Base-by-base conservation (phyloP, 2,329 filamentous ascomycete genomes). In the Calonectria pteridis region DNA sequence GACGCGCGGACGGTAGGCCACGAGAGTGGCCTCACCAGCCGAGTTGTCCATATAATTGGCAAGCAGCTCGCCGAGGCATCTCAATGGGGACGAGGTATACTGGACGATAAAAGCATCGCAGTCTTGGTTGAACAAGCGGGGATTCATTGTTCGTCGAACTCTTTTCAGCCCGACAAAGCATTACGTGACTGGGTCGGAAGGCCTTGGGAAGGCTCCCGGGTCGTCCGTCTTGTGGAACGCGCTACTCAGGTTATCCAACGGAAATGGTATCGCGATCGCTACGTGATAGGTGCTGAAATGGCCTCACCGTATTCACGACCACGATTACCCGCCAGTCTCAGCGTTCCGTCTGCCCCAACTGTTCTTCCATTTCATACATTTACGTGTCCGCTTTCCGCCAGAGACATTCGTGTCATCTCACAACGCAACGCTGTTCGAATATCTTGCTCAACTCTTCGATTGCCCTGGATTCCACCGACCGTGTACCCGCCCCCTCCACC, bases 291-390 rank as follows among this genome's bases (percentile, higher is more conserved):
- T 75, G 87, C 88, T 76, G 88, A 91, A 69, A 89, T 90, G 5
- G 78, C 63, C 7, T 67, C 85, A 9, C 88, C 88, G 14, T 98
- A 98, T 83, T 85, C 87, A 40, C 89, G 97, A 66, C 94, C 95
- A 14, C 92, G 91, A 73, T 87, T 98, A 14, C 97, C 96, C 5
- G 84, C 88, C 4, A 90, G 89, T 51, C 87, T 99, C 37, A 90
- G 94, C 0, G 90, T 98, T 13, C 97, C 97, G 5, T 92, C 94
- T 35, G 96, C 97, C 7, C 97, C 97, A 3, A 99, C 97, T 0
- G 96, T 99, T 1, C 88, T 99, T 1, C 97, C 97, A 0, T 99
- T 99, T 81, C 97, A 99, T 83, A 98, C 97, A 0, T 99, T 99
- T 81, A 99, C 97, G 1, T 98, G 94, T 77, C 97, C 97, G 0